phyloP scores from a whole-genome alignment of 1,139 yeast genomes.

The Geotrichum siamense region DNA sequence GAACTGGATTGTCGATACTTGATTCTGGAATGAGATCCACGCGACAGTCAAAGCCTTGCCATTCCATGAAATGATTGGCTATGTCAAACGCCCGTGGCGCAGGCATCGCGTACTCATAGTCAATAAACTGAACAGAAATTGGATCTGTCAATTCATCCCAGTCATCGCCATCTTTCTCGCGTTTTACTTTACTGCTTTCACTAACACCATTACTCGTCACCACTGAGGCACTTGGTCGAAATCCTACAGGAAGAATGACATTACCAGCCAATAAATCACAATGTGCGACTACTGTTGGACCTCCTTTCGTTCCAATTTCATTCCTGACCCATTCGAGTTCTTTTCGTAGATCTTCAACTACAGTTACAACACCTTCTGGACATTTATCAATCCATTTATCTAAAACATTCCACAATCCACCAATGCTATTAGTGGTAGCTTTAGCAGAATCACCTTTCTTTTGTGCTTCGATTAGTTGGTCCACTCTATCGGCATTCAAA shows the following conservation, averaged over 20 bases:
- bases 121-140: conserved; percentile 52
- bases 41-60: conserved; percentile 80
- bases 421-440: too few relatives aligned
- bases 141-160: conserved; percentile 4
- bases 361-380: conserved; percentile 37
- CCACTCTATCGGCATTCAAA: conserved; percentile 41
- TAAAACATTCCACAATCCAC: conserved; percentile 56
- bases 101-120: conserved; percentile 73
- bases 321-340: conserved; percentile 53
- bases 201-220: conserved; percentile 14
- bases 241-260: conserved; percentile 50
- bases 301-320: conserved; percentile 42
- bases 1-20: conserved; percentile 37
- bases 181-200: conserved; percentile 15
- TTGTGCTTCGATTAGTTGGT: conserved; percentile 21
- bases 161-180: neutral
- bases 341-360: conserved; percentile 33
- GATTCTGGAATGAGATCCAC: conserved; percentile 54
- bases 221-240: neutral
- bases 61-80: conserved; percentile 80
- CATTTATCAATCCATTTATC: conserved; percentile 56
- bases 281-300: conserved; percentile 51
- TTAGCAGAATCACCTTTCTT: conserved; percentile 3
- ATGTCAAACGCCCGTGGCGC: conserved; percentile 79
- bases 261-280: conserved; percentile 70